Conservation (phyloP, 305 asterid genomes). For the Rubia occidens region DNA sequence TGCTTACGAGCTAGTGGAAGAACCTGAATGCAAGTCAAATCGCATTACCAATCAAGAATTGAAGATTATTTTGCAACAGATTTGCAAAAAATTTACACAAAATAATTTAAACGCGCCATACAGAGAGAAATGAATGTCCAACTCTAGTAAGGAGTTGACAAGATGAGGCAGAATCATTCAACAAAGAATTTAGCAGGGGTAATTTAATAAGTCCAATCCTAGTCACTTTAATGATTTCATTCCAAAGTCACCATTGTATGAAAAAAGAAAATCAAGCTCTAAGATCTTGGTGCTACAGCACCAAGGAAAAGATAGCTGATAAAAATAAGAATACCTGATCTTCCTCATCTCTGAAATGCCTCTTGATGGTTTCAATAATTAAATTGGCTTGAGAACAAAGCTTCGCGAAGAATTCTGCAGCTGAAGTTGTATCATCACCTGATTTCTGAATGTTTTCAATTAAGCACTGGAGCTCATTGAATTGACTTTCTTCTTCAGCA, state of each 20-base stretch:
- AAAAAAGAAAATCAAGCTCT: not conserved
- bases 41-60: slow-evolving; percentile 3
- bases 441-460: slow-evolving; percentile 35
- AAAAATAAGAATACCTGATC: slow-evolving; percentile 25
- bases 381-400: slow-evolving; percentile 41
- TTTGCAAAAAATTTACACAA: not conserved
- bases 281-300: not conserved
- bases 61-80: not conserved
- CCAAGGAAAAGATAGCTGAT: not conserved
- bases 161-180: slow-evolving; percentile 1
- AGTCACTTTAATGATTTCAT: not conserved
- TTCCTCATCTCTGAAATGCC: slow-evolving; percentile 38
- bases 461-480: slow-evolving; percentile 34
- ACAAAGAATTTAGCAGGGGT: not conserved
- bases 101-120: not conserved
- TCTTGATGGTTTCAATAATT: slow-evolving; percentile 35
- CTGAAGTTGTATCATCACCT: slow-evolving; percentile 34
- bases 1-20: slow-evolving; percentile 40
- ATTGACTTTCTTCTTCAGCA: slow-evolving; percentile 38
- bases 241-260: not conserved
- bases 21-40: slow-evolving; percentile 25
- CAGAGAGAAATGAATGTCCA: not conserved
- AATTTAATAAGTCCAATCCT: not conserved
- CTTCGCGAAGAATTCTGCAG: slow-evolving; percentile 35
- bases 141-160: not conserved